These are phyloP conservation scores for Maudiozyma humilis DNA, from an alignment of 1,139 yeast genomes.

Conservation along the genomic window DNA sequence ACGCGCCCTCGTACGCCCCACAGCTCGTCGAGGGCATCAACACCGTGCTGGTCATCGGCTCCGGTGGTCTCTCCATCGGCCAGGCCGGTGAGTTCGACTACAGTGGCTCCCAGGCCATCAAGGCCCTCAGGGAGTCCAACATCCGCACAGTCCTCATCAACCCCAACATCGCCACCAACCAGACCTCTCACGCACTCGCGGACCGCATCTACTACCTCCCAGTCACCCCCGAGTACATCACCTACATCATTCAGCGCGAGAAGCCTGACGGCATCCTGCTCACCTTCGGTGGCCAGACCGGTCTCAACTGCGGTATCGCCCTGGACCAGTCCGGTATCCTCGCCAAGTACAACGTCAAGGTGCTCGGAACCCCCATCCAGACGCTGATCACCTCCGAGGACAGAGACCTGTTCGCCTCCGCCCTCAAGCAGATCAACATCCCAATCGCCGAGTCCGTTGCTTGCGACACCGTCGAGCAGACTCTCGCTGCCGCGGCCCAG, in stretches of 20 bases:
- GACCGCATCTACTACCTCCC: slow-evolving; percentile 94
- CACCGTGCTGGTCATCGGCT: slow-evolving; percentile 87
- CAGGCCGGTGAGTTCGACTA: slow-evolving; percentile 99
- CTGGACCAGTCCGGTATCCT: slow-evolving; percentile 90
- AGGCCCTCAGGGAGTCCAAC: slow-evolving; percentile 86
- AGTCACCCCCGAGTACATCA: slow-evolving; percentile 91
- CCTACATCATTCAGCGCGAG: slow-evolving; percentile 90
- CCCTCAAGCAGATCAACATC: slow-evolving; percentile 84
- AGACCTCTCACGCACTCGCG: slow-evolving; percentile 91
- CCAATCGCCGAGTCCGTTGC: slow-evolving; percentile 97
- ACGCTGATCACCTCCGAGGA: slow-evolving; percentile 96
- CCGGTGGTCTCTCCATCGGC: slow-evolving; percentile 96
- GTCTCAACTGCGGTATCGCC: slow-evolving; percentile 88
- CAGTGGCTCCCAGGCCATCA: slow-evolving; percentile 95
- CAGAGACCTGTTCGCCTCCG: slow-evolving; percentile 91
- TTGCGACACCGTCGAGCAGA: slow-evolving; percentile 87
- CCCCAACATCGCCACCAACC: slow-evolving; percentile 96
- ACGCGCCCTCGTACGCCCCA: slow-evolving; percentile 23
- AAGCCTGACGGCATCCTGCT: slow-evolving; percentile 90
- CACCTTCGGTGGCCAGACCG: slow-evolving; percentile 99
- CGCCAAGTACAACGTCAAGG: slow-evolving; percentile 85
- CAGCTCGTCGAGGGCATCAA: slow-evolving; percentile 68
- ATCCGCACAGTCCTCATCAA: slow-evolving; percentile 80
- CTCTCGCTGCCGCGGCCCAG: slow-evolving; percentile 72
- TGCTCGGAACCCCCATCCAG: slow-evolving; percentile 91